Evolutionary conservation across 2,329 filamentous ascomycete genomes (phyloP).

Genomic region (Aspergillus viridinutans): DNA sequence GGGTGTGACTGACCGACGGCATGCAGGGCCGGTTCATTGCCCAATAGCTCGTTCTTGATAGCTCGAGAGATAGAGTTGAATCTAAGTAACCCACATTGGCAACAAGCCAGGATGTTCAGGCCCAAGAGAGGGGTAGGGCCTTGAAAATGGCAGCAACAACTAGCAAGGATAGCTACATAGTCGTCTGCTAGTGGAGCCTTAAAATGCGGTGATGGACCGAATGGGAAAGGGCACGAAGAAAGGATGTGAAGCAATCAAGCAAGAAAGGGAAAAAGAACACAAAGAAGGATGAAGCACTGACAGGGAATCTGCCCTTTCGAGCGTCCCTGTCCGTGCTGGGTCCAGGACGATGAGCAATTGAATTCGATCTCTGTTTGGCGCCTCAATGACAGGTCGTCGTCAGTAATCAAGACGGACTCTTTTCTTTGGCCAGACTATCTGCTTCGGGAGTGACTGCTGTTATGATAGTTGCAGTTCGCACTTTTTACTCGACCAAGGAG

Average conservation of each 20-base stretch:
- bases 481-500: neutral
- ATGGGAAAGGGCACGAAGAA: conserved; percentile 3
- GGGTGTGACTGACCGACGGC: conserved; percentile 5
- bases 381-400: conserved; percentile 7
- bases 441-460: conserved; percentile 1
- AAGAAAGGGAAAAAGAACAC: conserved; percentile 5
- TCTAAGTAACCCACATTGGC: conserved; percentile 15
- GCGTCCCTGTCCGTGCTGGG: conserved; percentile 14
- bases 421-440: conserved; percentile 7
- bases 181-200: conserved; percentile 8
- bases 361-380: conserved; percentile 4
- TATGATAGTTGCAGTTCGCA: neutral
- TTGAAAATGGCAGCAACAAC: conserved; percentile 6
- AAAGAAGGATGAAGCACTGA: conserved; percentile 9
- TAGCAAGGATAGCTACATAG: conserved; percentile 5
- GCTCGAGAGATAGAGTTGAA: conserved; percentile 20
- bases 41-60: conserved; percentile 20
- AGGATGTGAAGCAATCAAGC: conserved; percentile 1
- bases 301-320: neutral
- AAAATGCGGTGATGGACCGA: conserved; percentile 4
- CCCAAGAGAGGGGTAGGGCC: conserved; percentile 4
- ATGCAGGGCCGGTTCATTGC: conserved; percentile 10
- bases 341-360: conserved; percentile 3
- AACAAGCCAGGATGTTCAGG: conserved; percentile 12
- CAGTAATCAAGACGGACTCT: neutral